These are phyloP conservation scores for Aspergillus funiculosus DNA, from an alignment of 495 filamentous ascomycete genomes.

Conservation along the genomic window DNA sequence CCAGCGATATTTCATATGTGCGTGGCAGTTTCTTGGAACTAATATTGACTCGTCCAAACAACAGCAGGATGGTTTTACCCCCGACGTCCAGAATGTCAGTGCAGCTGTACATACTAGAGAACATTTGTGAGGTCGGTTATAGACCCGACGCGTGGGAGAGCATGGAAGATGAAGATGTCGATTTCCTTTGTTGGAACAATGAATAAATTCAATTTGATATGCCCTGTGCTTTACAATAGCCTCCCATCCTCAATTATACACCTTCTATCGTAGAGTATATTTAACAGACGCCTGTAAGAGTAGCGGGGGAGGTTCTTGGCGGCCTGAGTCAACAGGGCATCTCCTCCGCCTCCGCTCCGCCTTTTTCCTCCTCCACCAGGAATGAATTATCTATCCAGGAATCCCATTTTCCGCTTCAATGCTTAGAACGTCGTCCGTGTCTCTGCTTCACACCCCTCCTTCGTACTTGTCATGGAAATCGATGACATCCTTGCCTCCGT, in stretches of 20 bases:
- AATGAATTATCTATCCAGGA: no score
- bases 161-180: conserved; percentile 30
- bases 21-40: conserved; percentile 11
- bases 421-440: no score
- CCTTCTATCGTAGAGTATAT: background rate
- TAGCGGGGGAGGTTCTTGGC: background rate
- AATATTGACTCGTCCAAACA: conserved; percentile 7
- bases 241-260: background rate
- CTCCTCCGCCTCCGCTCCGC: conserved; percentile 22
- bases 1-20: conserved; percentile 22
- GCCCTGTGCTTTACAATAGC: background rate
- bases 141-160: conserved; percentile 23
- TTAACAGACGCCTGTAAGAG: background rate
- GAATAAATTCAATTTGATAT: conserved; percentile 10
- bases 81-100: conserved; percentile 18
- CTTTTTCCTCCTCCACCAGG: no score
- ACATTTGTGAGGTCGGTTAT: conserved; percentile 20
- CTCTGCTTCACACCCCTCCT: background rate
- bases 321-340: conserved; percentile 13
- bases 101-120: conserved; percentile 39
- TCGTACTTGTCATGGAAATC: conserved; percentile 62
- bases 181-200: conserved; percentile 30
- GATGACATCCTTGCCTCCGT: conserved; percentile 82
- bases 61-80: conserved; percentile 9
- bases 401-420: no score